Evolutionary conservation across 176 grass and related monocot species (phyloP), one percentile per base, ranked within the genome.

Genomic region (Bolboschoenus planiculmis): DNA sequence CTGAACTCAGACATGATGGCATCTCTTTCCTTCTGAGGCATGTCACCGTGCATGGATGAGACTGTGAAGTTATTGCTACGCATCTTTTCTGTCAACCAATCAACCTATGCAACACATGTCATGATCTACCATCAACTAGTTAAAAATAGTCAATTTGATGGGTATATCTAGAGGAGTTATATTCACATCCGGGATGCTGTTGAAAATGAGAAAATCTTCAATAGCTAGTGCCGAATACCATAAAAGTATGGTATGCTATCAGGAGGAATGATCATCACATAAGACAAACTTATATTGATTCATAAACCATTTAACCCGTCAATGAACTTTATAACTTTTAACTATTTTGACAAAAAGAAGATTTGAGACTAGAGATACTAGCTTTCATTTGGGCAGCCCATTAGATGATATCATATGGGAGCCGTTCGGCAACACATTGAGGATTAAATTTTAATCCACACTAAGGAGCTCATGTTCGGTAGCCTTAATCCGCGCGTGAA

Each of bases 61-160:
- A 95, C 96, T 0, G 93, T 99, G 70, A 99, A 99, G 85, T 99
- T 95, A 85, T 99, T 99, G 83, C 84, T 95, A 43, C 91, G 90
- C 96, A 99, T 99, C 82, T 88, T 91, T 85, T 99, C 96, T 36
- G 88, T 93, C 85, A 95, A 86, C 96, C 90, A 99, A 81, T 99
- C 92, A 63, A 99, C 96, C 96, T 99, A 18, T 53, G 1, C 65
- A 86, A 88, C 85, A 83, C 20, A 88, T 36, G 34, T 63, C 30
- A 42, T 15, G 0, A 34, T 1, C 59, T 31, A 37, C n/a, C n/a
- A n/a, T n/a, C n/a, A n/a, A n/a, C n/a, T n/a, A n/a, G 34, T 37
- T 67, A 16, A 36, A 36, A 67, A 39, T 67, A 39, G 63, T 67
- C 66, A 75, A 30, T 8, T 75, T 50, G 44, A 73, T 73, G 40